Percentiles rank a stretch among this genome's conserved stretches.
These are phyloP conservation scores for Aurifilum marmelostoma DNA, from an alignment of 2,329 filamentous ascomycete genomes.

Conservation along the genomic window DNA sequence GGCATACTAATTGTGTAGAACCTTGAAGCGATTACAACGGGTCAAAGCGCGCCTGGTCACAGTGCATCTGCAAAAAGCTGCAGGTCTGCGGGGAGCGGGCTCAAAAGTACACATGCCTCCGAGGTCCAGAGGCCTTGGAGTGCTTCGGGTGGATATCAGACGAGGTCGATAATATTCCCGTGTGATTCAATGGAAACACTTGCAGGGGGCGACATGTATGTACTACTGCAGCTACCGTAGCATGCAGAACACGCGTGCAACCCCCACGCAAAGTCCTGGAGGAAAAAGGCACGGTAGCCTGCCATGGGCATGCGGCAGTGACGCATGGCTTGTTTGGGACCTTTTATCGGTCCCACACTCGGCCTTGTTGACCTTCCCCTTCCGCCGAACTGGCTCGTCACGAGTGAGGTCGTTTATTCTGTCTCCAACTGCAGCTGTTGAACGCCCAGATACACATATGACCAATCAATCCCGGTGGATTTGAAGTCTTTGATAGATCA, in stretches of 20 bases:
- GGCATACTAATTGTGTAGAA: too few relatives aligned
- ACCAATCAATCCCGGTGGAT: neutral
- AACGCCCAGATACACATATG: neutral
- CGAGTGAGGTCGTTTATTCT: neutral
- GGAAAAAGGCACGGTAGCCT: neutral
- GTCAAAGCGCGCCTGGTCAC: conserved; percentile 4
- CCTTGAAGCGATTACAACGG: neutral
- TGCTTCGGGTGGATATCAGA: neutral
- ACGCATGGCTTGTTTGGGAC: neutral
- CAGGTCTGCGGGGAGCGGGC: neutral
- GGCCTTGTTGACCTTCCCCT: neutral
- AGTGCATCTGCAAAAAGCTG: conserved; percentile 9
- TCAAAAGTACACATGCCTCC: neutral
- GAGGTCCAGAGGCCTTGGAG: neutral
- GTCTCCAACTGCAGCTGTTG: neutral
- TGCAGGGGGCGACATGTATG: neutral
- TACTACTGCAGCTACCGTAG: neutral
- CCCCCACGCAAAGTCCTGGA: neutral
- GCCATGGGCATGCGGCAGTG: neutral
- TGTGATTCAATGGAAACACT: neutral
- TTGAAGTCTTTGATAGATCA: neutral
- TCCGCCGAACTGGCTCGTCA: neutral
- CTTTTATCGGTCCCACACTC: neutral
- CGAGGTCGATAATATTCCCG: neutral
- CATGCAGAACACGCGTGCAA: neutral